Evolutionary conservation across 2,329 filamentous ascomycete genomes (phyloP).

Genomic region (Fusarium xyrophilum): DNA sequence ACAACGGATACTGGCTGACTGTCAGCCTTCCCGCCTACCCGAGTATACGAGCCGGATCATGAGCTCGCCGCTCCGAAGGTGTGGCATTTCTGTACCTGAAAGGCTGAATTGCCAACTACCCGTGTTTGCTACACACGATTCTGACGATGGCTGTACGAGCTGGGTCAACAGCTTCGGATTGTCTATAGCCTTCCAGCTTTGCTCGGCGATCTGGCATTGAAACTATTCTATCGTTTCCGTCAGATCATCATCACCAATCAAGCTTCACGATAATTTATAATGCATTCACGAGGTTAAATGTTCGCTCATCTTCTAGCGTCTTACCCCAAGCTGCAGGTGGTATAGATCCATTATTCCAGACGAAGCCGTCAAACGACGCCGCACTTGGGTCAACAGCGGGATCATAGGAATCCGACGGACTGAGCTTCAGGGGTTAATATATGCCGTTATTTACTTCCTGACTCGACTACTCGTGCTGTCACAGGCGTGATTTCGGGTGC

Average conservation of each 20-base stretch:
- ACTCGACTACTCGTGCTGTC: slow-evolving; percentile 13
- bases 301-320: slow-evolving; percentile 35
- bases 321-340: slow-evolving; percentile 34
- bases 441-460: slow-evolving; percentile 23
- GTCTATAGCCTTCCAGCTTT: slow-evolving; percentile 4
- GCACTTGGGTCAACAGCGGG: slow-evolving; percentile 26
- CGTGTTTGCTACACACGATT: background rate
- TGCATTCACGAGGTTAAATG: slow-evolving; percentile 11
- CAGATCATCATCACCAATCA: slow-evolving; percentile 1
- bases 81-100: background rate
- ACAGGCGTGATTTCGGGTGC: slow-evolving; percentile 25
- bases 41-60: slow-evolving; percentile 4
- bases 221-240: background rate
- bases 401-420: background rate
- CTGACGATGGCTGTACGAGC: background rate
- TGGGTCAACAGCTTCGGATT: background rate
- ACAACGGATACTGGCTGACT: background rate
- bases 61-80: background rate
- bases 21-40: background rate
- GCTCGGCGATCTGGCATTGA: slow-evolving; percentile 9
- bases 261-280: background rate
- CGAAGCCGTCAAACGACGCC: background rate
- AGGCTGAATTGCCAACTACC: background rate
- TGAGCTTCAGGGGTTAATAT: slow-evolving; percentile 20
- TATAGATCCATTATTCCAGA: slow-evolving; percentile 21